Percentiles rank a stretch among this genome's conserved stretches.
phyloP scores from a whole-genome alignment of 352 stramenopile species.

The Globisporangium middletonii region DNA sequence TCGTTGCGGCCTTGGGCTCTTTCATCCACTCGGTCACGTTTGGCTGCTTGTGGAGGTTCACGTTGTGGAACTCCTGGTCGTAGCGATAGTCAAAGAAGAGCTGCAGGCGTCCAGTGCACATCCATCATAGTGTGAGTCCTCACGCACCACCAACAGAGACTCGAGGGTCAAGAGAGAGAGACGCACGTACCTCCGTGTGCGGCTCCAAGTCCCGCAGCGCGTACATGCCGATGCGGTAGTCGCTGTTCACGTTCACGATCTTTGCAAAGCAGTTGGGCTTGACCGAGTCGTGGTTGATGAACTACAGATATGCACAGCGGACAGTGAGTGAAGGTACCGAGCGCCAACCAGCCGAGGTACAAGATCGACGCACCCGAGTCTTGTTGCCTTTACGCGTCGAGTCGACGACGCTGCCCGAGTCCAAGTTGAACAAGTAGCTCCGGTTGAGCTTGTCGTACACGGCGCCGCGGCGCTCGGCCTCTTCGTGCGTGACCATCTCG shows the following conservation, averaged over 20 bases:
- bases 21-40: slow-evolving; percentile 72
- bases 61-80: slow-evolving; percentile 62
- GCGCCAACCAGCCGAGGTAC: neutral
- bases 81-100: slow-evolving; percentile 86
- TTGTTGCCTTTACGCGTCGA: slow-evolving; percentile 94
- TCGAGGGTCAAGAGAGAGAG: no score
- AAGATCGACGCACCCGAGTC: slow-evolving; percentile 48
- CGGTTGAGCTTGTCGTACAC: slow-evolving; percentile 88
- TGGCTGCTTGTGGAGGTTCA: slow-evolving; percentile 50
- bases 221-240: slow-evolving; percentile 92
- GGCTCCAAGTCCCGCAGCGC: slow-evolving; percentile 84
- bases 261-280: slow-evolving; percentile 87
- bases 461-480: slow-evolving; percentile 82
- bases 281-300: slow-evolving; percentile 84
- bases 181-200: slow-evolving; percentile 64
- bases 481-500: slow-evolving; percentile 89
- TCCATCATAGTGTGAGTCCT: no score
- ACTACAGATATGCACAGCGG: slow-evolving; percentile 26
- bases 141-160: no score
- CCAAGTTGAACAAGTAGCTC: slow-evolving; percentile 94
- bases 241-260: slow-evolving; percentile 90
- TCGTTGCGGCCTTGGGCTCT: slow-evolving; percentile 7
- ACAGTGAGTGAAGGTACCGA: neutral
- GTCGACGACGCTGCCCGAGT: slow-evolving; percentile 90
- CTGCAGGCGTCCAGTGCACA: slow-evolving; percentile 23